Evolutionary conservation across 768 basidiomycete genomes (phyloP), one percentile per base, ranked within the genome.

Genomic region (Psilocybe sp.): DNA sequence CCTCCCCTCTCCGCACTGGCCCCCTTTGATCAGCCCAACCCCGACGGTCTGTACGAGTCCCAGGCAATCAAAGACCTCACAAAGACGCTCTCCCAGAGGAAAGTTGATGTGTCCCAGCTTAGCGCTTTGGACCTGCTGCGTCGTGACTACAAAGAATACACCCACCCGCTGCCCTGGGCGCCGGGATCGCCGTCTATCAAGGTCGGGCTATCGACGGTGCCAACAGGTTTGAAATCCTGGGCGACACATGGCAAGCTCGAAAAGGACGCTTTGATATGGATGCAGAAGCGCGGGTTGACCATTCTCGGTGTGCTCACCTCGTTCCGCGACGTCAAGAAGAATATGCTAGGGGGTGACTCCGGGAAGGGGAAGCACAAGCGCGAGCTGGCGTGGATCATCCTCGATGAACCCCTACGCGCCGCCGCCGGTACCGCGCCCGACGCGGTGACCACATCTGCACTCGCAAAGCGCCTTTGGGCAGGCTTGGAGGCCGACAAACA

Each of bases 81-180:
- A 2, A 60, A 64, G 33, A 63, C 66, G 2, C 75, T 92, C 18
- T 51, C 69, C 44, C 57, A 60, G 2, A 81, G 80, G 68, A 99
- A 98, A 64, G 58, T 59, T 3, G 79, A 85, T 50, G 72, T 98
- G 8, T 79, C 80, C 1, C 77, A 82, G 53, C 75, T 98, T 14
- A 71, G 70, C 7, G 81, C 82, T 0, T 75, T 79, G 49, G 93
- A 98, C 60, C 80, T 98, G 15, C 77, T 99, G 4, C 77, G 92
- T 11, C 74, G 97, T n/a, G 97, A 99, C 69, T 99, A 94, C 75
- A 98, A 99, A 65, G 85, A 96, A 56, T 96, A 93, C 61, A 63
- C 66, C 1, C 66, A 81, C 50, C 66, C 71, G 0, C 76, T 84
- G 2, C 61, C 72, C 1, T 77, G 75, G 70, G 63, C 68, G 4